A percentile compares a stretch with the other conserved stretches of the same genome.
Evolutionary conservation across 345 rosid species (phyloP).

Genomic region (Nasturtium officinale): DNA sequence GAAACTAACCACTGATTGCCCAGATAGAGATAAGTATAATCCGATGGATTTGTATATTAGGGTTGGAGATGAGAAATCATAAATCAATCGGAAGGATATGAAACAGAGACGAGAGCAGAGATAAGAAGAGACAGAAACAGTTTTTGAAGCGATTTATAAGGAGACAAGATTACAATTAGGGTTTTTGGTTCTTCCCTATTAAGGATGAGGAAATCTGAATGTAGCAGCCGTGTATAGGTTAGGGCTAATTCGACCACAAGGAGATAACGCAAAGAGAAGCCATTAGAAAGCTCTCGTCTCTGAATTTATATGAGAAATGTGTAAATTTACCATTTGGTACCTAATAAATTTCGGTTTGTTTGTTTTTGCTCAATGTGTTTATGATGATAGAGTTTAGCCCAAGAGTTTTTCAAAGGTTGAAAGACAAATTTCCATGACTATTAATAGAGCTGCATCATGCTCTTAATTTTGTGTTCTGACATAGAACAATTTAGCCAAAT

Average conservation of each 20-base stretch:
- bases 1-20: constrained; percentile 21
- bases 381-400: background rate
- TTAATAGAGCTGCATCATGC: background rate
- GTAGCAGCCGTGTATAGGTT: constrained; percentile 41
- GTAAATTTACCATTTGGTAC: constrained; percentile 25
- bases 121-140: background rate
- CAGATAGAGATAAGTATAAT: background rate
- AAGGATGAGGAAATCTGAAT: constrained; percentile 39
- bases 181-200: constrained; percentile 2
- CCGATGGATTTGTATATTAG: constrained; percentile 20
- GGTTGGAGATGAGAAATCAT: constrained; percentile 19
- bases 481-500: background rate
- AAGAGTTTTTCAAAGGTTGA: background rate
- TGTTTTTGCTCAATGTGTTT: background rate
- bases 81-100: constrained; percentile 15
- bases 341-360: background rate
- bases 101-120: background rate
- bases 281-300: constrained; percentile 22
- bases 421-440: background rate
- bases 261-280: constrained; percentile 34
- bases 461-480: background rate
- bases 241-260: constrained; percentile 24
- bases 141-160: background rate
- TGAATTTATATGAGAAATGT: constrained; percentile 10
- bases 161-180: constrained; percentile 8